Evolutionary conservation across 257 asterid species (phyloP).

Genomic region (Apocynum venetum): DNA sequence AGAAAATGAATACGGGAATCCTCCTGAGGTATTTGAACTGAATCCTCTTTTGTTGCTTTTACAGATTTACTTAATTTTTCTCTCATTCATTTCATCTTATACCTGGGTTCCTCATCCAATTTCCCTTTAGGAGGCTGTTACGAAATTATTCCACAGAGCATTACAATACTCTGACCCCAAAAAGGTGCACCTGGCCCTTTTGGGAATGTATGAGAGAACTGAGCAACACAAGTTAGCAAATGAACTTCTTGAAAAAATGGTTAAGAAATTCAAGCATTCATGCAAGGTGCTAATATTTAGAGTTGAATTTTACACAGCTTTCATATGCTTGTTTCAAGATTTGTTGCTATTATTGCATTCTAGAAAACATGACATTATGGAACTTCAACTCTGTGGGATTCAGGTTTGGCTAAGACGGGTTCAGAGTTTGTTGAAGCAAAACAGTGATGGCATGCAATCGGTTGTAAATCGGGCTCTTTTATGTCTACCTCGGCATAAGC

Average conservation of each 20-base stretch:
- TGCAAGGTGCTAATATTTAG: slow-evolving; percentile 54
- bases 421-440: slow-evolving; percentile 51
- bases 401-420: slow-evolving; percentile 83
- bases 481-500: slow-evolving; percentile 74
- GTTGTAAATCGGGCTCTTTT: slow-evolving; percentile 65
- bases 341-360: neutral
- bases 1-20: slow-evolving; percentile 84
- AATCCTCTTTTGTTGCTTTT: neutral
- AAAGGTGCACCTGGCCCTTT: slow-evolving; percentile 71
- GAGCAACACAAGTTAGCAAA: slow-evolving; percentile 61
- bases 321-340: neutral
- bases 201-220: slow-evolving; percentile 77
- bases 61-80: neutral
- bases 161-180: slow-evolving; percentile 85
- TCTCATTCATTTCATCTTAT: neutral
- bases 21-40: slow-evolving; percentile 66
- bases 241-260: slow-evolving; percentile 78
- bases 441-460: slow-evolving; percentile 56
- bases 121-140: slow-evolving; percentile 66
- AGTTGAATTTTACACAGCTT: neutral
- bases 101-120: neutral
- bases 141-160: slow-evolving; percentile 72
- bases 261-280: slow-evolving; percentile 74
- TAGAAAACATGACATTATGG: neutral
- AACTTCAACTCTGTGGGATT: slow-evolving; percentile 9